Conservation (phyloP, 2,329 filamentous ascomycete genomes). For the Lasiodiplodia gonubiensis region DNA sequence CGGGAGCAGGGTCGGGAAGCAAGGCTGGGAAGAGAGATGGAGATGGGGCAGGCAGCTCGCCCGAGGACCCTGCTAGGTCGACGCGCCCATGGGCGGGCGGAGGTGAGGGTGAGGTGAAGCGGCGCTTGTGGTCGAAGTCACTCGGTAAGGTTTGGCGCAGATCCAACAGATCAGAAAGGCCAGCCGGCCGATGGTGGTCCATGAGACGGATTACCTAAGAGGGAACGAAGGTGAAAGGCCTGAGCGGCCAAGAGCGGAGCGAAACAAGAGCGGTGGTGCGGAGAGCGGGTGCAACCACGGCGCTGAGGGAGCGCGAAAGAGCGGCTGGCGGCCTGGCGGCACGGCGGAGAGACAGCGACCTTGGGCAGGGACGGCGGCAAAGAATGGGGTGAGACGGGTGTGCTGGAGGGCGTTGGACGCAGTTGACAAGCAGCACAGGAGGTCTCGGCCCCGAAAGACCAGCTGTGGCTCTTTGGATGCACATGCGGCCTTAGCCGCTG, state of each 20-base stretch:
- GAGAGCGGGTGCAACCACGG: slow-evolving; percentile 18
- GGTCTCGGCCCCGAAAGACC: slow-evolving; percentile 25
- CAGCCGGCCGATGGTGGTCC: slow-evolving; percentile 23
- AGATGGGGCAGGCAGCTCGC: slow-evolving; percentile 6
- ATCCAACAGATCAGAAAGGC: slow-evolving; percentile 28
- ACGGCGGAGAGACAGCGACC: slow-evolving; percentile 1
- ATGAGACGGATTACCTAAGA: slow-evolving; percentile 26
- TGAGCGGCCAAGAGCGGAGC: slow-evolving; percentile 16
- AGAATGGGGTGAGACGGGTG: slow-evolving; percentile 26
- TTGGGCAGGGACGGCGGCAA: slow-evolving; percentile 17
- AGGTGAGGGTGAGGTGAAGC: slow-evolving; percentile 22
- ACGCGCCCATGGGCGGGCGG: slow-evolving; percentile 15
- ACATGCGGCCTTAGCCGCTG: slow-evolving; percentile 25
- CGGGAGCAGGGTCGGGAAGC: slow-evolving; percentile 20
- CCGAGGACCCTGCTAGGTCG: slow-evolving; percentile 18
- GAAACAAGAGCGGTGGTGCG: neutral
- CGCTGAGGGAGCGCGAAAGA: neutral
- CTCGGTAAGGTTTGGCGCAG: slow-evolving; percentile 27
- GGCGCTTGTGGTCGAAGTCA: slow-evolving; percentile 25
- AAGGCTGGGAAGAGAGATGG: slow-evolving; percentile 11
- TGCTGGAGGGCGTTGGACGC: slow-evolving; percentile 13
- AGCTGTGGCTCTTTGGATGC: slow-evolving; percentile 24
- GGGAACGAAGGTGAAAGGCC: neutral
- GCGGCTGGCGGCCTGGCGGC: slow-evolving; percentile 4
- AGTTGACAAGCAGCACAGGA: slow-evolving; percentile 24